Evolutionary conservation across 768 basidiomycete genomes (phyloP).

Genomic region (Inosperma sp.): DNA sequence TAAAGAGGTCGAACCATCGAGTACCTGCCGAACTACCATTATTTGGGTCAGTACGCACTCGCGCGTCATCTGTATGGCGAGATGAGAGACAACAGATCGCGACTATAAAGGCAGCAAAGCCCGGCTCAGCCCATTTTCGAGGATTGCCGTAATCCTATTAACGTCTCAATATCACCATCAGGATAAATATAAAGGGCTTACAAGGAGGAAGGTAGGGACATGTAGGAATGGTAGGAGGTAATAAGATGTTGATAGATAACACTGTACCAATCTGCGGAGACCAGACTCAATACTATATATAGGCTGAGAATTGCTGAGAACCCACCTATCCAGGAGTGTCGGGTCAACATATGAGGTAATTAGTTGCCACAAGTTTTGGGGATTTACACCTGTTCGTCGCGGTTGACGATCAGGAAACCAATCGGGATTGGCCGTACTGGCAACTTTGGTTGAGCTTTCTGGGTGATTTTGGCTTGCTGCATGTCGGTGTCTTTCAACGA

Average conservation of each 20-base stretch:
- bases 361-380: slow-evolving; percentile 81
- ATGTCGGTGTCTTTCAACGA: slow-evolving; percentile 65
- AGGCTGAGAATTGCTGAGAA: slow-evolving; percentile 8
- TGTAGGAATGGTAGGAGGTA: slow-evolving; percentile 91
- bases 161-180: slow-evolving; percentile 5
- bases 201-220: slow-evolving; percentile 81
- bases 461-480: slow-evolving; percentile 26
- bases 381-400: slow-evolving; percentile 72
- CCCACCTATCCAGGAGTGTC: slow-evolving; percentile 90
- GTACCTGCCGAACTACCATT: slow-evolving; percentile 88
- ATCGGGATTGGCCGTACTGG: slow-evolving; percentile 37
- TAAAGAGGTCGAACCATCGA: slow-evolving; percentile 88
- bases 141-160: slow-evolving; percentile 87
- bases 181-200: slow-evolving; percentile 33
- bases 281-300: slow-evolving; percentile 8
- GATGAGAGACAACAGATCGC: slow-evolving; percentile 88
- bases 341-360: slow-evolving; percentile 84
- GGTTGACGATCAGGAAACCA: slow-evolving; percentile 86
- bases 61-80: slow-evolving; percentile 87
- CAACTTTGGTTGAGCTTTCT: slow-evolving; percentile 22
- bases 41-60: slow-evolving; percentile 75
- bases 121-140: slow-evolving; percentile 92
- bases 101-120: slow-evolving; percentile 93
- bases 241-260: slow-evolving; percentile 88
- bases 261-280: slow-evolving; percentile 61